A percentile compares a stretch with the other conserved stretches of the same genome.
These are phyloP conservation scores for Pseudogymnoascus verrucosus DNA, from an alignment of 2,329 filamentous ascomycete species.

Conservation along the genomic window DNA sequence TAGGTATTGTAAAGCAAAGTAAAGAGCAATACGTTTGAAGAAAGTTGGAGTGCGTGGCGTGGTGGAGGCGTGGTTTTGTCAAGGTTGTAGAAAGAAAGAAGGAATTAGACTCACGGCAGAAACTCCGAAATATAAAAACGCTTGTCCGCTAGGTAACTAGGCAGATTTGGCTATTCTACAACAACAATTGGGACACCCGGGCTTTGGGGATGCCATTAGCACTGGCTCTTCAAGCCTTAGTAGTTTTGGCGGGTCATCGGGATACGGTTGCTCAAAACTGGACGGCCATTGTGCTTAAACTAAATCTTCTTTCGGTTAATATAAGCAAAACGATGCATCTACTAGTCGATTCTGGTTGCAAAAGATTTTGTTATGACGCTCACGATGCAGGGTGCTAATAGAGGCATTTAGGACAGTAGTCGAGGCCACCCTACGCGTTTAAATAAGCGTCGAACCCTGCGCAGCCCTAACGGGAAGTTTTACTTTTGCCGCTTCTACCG, in stretches of 20 bases:
- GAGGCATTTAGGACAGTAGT: neutral
- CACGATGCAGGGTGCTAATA: neutral
- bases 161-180: neutral
- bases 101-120: neutral
- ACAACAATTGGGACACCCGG: neutral
- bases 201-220: neutral
- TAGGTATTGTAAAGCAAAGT: neutral
- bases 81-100: neutral
- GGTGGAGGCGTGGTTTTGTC: neutral
- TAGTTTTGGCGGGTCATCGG: neutral
- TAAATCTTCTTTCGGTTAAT: neutral
- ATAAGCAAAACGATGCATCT: neutral
- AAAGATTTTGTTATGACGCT: neutral
- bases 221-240: neutral
- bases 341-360: neutral
- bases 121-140: neutral
- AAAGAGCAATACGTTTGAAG: neutral
- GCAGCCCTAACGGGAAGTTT: neutral
- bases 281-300: neutral
- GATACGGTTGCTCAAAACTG: neutral
- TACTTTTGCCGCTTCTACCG: neutral
- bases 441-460: conserved; percentile 3
- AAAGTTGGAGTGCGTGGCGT: neutral
- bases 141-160: neutral
- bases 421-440: neutral